Evolutionary conservation across 129 eudicot genomes (phyloP).

Genomic region (Helianthus tuberosus): DNA sequence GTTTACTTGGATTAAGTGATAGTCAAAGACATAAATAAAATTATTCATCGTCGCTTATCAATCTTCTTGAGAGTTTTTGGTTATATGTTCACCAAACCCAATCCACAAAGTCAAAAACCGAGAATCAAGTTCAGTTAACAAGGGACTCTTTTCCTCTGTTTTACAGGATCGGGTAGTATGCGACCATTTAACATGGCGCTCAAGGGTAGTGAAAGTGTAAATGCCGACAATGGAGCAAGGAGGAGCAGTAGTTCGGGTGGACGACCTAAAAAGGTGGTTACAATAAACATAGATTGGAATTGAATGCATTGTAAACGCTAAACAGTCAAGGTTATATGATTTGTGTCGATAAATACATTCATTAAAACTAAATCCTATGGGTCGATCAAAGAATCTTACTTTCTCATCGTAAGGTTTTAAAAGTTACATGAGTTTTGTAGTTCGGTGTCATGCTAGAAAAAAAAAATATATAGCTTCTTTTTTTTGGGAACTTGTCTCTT

Average conservation of each 20-base stretch:
- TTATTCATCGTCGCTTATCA: neutral
- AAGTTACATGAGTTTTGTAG: too few relatives aligned
- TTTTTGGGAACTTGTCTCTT: too few relatives aligned
- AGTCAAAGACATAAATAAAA: neutral
- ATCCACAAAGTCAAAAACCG: too few relatives aligned
- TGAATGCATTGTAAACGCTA: constrained; percentile 14
- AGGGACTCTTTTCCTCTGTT: neutral
- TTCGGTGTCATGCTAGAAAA: too few relatives aligned
- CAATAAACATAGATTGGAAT: constrained; percentile 60
- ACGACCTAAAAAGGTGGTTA: constrained; percentile 50
- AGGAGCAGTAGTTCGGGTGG: constrained; percentile 37
- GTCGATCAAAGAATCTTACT: too few relatives aligned
- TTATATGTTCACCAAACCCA: too few relatives aligned
- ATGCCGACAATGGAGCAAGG: neutral
- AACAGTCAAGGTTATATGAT: neutral
- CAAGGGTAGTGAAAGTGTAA: constrained; percentile 16
- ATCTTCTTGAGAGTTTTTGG: neutral
- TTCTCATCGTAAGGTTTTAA: too few relatives aligned
- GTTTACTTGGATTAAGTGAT: neutral
- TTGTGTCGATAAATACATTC: constrained; percentile 1
- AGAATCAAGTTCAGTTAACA: neutral
- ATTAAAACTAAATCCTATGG: too few relatives aligned
- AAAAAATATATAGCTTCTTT: too few relatives aligned
- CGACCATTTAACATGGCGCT: constrained; percentile 35
- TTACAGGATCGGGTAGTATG: constrained; percentile 27